Evolutionary conservation across 2,329 filamentous ascomycete species (phyloP).

Genomic region (Seiridium cupressi): DNA sequence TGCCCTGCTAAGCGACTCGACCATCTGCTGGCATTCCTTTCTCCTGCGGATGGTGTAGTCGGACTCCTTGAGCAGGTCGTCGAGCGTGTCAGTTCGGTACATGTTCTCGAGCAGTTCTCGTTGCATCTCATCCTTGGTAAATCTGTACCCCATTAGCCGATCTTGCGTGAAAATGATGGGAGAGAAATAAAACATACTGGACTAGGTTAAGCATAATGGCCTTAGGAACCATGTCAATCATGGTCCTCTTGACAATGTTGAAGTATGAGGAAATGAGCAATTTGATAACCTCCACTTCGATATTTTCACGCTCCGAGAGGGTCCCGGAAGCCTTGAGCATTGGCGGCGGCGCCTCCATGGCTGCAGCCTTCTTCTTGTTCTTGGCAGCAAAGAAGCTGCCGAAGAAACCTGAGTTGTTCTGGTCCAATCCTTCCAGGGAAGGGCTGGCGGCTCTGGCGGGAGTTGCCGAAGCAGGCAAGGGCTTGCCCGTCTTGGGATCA

Average conservation of each 20-base stretch:
- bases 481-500: conserved; percentile 98
- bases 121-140: conserved; percentile 98
- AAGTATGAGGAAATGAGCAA: conserved; percentile 95
- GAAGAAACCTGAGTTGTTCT: conserved; percentile 78
- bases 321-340: conserved; percentile 93
- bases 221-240: conserved; percentile 99
- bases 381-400: conserved; percentile 98
- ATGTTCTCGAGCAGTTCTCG: conserved; percentile 94
- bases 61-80: conserved; percentile 94
- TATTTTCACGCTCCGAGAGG: conserved; percentile 87
- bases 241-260: conserved; percentile 95
- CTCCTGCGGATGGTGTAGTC: conserved; percentile 92
- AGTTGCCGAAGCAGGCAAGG: conserved; percentile 63
- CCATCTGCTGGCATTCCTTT: conserved; percentile 99
- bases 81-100: conserved; percentile 87
- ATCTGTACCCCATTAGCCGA: conserved; percentile 47
- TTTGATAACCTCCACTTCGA: conserved; percentile 98
- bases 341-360: conserved; percentile 93
- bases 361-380: conserved; percentile 99
- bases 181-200: conserved; percentile 60
- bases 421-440: conserved; percentile 51
- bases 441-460: conserved; percentile 77
- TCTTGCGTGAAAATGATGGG: not conserved
- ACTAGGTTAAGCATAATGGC: conserved; percentile 98
- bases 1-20: conserved; percentile 84